Percentiles rank a stretch among this genome's conserved stretches.
Conservation (phyloP, 2,329 filamentous ascomycete species). For the Hymenoscyphus repandus region DNA sequence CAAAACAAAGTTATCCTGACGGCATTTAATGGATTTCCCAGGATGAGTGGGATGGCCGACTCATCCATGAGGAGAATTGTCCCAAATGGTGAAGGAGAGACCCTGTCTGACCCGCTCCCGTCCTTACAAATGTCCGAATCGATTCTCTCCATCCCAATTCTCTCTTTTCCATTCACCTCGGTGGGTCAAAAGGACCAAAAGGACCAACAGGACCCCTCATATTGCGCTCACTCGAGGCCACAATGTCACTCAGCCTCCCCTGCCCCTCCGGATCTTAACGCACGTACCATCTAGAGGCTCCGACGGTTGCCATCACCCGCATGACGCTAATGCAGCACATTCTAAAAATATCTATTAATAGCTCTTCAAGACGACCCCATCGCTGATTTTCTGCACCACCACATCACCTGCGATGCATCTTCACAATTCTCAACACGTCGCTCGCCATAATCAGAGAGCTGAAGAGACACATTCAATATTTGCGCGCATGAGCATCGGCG, state of each 20-base stretch:
- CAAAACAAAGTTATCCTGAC: too few species aligned
- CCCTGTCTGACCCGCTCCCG: not conserved
- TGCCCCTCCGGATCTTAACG: not conserved
- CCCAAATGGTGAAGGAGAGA: not conserved
- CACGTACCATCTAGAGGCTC: slow-evolving; percentile 3
- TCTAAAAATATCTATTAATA: slow-evolving; percentile 7
- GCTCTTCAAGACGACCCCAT: not conserved
- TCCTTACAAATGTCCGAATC: not conserved
- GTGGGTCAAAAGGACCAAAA: too few species aligned
- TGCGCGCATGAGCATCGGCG: not conserved
- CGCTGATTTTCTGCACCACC: not conserved
- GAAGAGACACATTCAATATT: not conserved
- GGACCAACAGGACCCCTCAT: too few species aligned
- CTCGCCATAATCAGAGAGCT: too few species aligned
- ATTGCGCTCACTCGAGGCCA: not conserved
- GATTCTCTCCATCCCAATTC: not conserved
- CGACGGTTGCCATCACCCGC: not conserved
- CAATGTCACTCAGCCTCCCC: not conserved
- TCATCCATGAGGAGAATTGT: not conserved
- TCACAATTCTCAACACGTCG: too few species aligned
- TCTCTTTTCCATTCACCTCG: not conserved
- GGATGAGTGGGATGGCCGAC: too few species aligned
- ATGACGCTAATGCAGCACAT: slow-evolving; percentile 3
- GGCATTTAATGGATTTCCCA: too few species aligned
- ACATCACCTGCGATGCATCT: not conserved